Percentiles rank a stretch among this genome's conserved stretches.
phyloP scores from a whole-genome alignment of 2,329 filamentous ascomycete genomes.

The Pseudofabraea citricarpa region DNA sequence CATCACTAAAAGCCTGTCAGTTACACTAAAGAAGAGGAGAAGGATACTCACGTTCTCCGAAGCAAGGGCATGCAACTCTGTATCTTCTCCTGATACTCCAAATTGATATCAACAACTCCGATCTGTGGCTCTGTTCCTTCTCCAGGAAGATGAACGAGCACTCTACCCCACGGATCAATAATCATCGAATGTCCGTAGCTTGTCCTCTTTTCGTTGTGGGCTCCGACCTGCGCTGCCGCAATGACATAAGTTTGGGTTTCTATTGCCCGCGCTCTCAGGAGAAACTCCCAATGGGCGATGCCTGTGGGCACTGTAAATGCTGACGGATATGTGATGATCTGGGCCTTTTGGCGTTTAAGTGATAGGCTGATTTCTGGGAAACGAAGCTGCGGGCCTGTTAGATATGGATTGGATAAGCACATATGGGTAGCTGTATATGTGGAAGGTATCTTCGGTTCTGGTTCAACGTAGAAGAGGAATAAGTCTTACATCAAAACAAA shows the following conservation, averaged over 20 bases:
- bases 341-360: constrained; percentile 61
- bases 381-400: too few species aligned
- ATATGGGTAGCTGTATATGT: too few species aligned
- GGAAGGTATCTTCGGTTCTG: too few species aligned
- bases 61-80: constrained; percentile 52
- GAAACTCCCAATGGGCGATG: constrained; percentile 75
- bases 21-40: too few species aligned
- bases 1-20: too few species aligned
- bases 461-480: not conserved
- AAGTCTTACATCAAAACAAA: constrained; percentile 75
- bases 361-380: constrained; percentile 72
- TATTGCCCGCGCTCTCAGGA: constrained; percentile 77
- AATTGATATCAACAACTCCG: constrained; percentile 48
- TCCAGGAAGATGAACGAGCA: constrained; percentile 61
- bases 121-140: constrained; percentile 38
- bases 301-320: constrained; percentile 89
- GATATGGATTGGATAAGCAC: too few species aligned
- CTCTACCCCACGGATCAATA: constrained; percentile 79
- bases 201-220: constrained; percentile 66
- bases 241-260: constrained; percentile 86
- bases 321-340: constrained; percentile 80
- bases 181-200: constrained; percentile 87
- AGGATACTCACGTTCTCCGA: constrained; percentile 35
- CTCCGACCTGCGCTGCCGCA: constrained; percentile 77
- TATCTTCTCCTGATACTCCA: constrained; percentile 44